Conservation (phyloP, 257 asterid genomes). For the Ajuga chamaepitys region DNA sequence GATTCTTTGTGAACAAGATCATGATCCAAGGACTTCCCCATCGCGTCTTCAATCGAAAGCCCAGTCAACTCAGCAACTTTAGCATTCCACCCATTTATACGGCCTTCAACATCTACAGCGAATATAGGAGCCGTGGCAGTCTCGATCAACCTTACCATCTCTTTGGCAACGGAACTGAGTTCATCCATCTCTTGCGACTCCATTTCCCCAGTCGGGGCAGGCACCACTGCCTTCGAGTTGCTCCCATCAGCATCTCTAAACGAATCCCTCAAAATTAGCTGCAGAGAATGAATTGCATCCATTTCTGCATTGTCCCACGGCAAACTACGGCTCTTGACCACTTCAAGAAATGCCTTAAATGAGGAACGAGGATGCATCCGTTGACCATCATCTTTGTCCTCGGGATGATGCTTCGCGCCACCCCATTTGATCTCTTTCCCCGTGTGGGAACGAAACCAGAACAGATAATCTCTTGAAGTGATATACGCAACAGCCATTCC, state of each 20-base stretch:
- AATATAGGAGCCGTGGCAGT: constrained; percentile 56
- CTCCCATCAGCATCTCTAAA: constrained; percentile 33
- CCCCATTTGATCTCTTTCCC: constrained; percentile 61
- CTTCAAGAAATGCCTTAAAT: constrained; percentile 46
- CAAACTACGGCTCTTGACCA: constrained; percentile 40
- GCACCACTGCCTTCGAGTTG: constrained; percentile 24
- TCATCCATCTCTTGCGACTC: constrained; percentile 41
- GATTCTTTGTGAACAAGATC: constrained; percentile 65
- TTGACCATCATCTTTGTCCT: constrained; percentile 48
- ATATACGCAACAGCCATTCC: constrained; percentile 57
- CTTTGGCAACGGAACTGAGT: constrained; percentile 46
- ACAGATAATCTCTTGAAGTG: constrained; percentile 34
- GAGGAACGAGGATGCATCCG: constrained; percentile 57
- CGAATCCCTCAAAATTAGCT: constrained; percentile 44
- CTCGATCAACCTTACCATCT: constrained; percentile 60
- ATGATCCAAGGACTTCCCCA: constrained; percentile 58
- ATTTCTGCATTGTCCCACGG: constrained; percentile 55
- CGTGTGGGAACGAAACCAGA: constrained; percentile 61
- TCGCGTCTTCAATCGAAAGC: constrained; percentile 52
- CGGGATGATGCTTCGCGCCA: constrained; percentile 61
- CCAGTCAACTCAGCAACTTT: constrained; percentile 55
- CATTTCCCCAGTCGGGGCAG: constrained; percentile 17
- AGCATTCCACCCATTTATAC: constrained; percentile 51
- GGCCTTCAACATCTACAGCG: constrained; percentile 44
- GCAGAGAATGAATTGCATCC: constrained; percentile 58